phyloP scores from a whole-genome alignment of 1,139 yeast species.

The Nakaseomyces delphensis region DNA sequence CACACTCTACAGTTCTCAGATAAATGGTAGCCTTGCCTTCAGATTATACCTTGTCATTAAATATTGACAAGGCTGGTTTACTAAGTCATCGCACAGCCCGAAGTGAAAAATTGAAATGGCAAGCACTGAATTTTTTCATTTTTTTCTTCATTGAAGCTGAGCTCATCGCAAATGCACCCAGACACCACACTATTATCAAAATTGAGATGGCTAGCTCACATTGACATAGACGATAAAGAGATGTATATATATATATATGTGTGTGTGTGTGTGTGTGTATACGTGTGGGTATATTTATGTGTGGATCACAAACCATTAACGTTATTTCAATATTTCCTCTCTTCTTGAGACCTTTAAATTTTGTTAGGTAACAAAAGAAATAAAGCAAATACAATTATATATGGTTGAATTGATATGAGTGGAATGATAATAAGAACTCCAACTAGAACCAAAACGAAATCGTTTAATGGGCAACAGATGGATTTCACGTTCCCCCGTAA shows the following conservation, averaged over 20 bases:
- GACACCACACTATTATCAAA: not conserved
- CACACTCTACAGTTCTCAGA: not conserved
- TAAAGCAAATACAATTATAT: not conserved
- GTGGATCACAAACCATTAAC: too few relatives aligned
- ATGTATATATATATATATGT: too few relatives aligned
- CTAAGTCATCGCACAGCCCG: too few relatives aligned
- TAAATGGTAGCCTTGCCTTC: too few relatives aligned
- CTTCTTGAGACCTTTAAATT: too few relatives aligned
- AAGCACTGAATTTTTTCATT: not conserved
- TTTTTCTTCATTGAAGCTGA: not conserved
- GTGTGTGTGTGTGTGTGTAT: too few relatives aligned
- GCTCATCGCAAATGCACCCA: constrained; percentile 1
- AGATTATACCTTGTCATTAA: too few relatives aligned
- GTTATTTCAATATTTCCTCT: too few relatives aligned
- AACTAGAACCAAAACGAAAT: constrained; percentile 29
- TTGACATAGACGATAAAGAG: too few relatives aligned
- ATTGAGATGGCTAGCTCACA: not conserved
- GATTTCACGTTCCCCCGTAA: constrained; percentile 28
- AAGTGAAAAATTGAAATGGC: not conserved
- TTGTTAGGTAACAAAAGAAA: not conserved
- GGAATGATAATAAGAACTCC: constrained; percentile 25
- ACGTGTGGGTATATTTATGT: too few relatives aligned
- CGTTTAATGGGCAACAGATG: constrained; percentile 28
- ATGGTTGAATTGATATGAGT: not conserved
- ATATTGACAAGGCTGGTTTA: not conserved